Evolutionary conservation across 2,329 filamentous ascomycete species (phyloP), one percentile per base, ranked within the genome.

Genomic region (Aphanocladium album): DNA sequence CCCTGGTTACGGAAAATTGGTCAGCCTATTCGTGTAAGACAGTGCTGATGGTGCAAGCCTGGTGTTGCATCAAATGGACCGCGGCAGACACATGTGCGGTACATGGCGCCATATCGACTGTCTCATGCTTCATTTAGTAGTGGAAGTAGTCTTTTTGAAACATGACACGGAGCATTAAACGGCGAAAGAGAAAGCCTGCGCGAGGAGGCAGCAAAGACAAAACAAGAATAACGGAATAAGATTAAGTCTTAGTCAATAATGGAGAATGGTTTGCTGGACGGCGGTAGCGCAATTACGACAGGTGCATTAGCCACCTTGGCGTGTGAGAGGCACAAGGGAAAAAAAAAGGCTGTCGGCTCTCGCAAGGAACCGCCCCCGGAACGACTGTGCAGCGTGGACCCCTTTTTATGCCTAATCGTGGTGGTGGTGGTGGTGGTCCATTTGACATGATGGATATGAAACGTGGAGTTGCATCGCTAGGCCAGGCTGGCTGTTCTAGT

Each of bases 241-340:
- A 33, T 33, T 55, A 45, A 45, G 30, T 45, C 23, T 55, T 55
- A 55, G 52, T 55, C 39, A 33, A 55, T 23, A n/a, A 55, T 45
- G 25, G 52, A 35, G 16, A 27, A 21, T 23, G 2, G 12, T 33
- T 16, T 43, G 23, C 23, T 55, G 30, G 5, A 33, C 43, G 35
- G 27, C 11, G 30, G 25, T 41, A 45, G 52, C 9, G 9, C 51
- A 21, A 55, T 55, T 55, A 55, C 52, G 52, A 21, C 23, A 21
- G 25, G 39, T 55, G 52, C 52, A 43, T 54, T 55, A 55, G 52
- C n/a, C 39, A 55, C n/a, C 52, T 55, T 55, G 52, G 52, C 52
- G 23, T 7, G 14, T 12, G 37, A 33, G n/a, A n/a, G n/a, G n/a
- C n/a, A n/a, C n/a, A n/a, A n/a, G n/a, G 25, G 8, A 33, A n/a